phyloP scores from a whole-genome alignment of 2,329 filamentous ascomycete genomes.

The Verticillium dahliae region DNA sequence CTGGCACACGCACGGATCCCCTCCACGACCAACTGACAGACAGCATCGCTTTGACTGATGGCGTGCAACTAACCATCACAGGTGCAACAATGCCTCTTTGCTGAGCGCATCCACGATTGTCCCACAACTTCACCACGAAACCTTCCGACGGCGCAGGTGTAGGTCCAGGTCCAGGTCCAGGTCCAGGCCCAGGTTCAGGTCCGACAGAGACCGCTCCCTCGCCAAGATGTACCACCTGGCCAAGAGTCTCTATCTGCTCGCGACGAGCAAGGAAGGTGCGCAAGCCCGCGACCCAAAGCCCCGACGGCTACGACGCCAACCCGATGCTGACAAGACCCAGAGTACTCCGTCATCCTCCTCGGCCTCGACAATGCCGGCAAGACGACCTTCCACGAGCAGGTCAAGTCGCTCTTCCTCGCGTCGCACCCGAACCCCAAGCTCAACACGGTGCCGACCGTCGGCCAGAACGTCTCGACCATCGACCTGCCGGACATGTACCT shows the following conservation, averaged over 20 bases:
- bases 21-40: background rate
- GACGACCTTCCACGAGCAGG: constrained; percentile 94
- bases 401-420: constrained; percentile 78
- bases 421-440: constrained; percentile 56
- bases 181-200: background rate
- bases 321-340: constrained; percentile 34
- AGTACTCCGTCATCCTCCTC: constrained; percentile 95
- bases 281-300: background rate
- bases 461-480: constrained; percentile 92
- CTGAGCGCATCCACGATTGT: background rate
- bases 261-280: constrained; percentile 90
- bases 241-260: constrained; percentile 90
- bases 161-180: background rate
- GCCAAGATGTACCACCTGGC: constrained; percentile 83
- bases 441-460: constrained; percentile 93
- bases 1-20: background rate
- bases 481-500: constrained; percentile 90
- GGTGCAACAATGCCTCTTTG: background rate
- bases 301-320: background rate
- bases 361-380: constrained; percentile 98
- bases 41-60: background rate
- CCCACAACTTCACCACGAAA: background rate
- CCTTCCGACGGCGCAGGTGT: background rate
- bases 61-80: background rate
- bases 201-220: background rate